Conservation (phyloP, 306 rosid genomes). For the Sphenostylis stenocarpa region DNA sequence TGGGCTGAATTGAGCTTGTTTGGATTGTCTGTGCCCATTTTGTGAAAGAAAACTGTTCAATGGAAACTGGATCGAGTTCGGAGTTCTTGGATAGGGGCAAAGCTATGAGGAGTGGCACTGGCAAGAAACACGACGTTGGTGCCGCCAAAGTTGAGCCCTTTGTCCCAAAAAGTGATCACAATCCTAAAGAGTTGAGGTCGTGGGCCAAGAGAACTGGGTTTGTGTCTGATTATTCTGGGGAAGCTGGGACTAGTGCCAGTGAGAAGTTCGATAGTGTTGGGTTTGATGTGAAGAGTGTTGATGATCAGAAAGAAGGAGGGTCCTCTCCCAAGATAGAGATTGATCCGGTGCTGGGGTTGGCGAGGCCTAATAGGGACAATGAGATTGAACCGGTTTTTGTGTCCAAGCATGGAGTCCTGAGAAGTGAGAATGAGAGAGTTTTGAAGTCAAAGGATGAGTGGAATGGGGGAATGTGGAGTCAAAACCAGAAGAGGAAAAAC, state of each 20-base stretch:
- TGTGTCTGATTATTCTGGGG: conserved; percentile 77
- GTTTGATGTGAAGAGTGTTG: conserved; percentile 48
- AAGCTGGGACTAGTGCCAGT: conserved; percentile 57
- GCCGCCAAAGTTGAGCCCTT: conserved; percentile 59
- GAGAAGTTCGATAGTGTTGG: conserved; percentile 52
- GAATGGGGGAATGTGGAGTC: conserved; percentile 37
- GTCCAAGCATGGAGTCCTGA: conserved; percentile 37
- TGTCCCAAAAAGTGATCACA: conserved; percentile 63
- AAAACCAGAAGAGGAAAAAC: conserved; percentile 41
- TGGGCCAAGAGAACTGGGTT: conserved; percentile 95
- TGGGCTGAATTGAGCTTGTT: conserved; percentile 9
- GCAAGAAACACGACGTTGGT: conserved; percentile 36
- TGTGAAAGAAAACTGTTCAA: conserved; percentile 25
- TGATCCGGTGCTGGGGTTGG: conserved; percentile 75
- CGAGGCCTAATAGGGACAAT: conserved; percentile 46
- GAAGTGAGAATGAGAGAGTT: conserved; percentile 42
- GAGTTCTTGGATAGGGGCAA: conserved; percentile 27
- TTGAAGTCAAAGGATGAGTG: conserved; percentile 43
- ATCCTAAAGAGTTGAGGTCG: conserved; percentile 74
- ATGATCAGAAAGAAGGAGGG: conserved; percentile 50
- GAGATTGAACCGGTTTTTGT: conserved; percentile 62
- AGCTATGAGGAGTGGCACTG: conserved; percentile 38
- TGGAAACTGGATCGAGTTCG: conserved; percentile 61
- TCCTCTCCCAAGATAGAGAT: conserved; percentile 85
- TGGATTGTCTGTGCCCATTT: conserved; percentile 25